phyloP scores from a whole-genome alignment of 768 basidiomycete genomes.

The Boletellus sp. region DNA sequence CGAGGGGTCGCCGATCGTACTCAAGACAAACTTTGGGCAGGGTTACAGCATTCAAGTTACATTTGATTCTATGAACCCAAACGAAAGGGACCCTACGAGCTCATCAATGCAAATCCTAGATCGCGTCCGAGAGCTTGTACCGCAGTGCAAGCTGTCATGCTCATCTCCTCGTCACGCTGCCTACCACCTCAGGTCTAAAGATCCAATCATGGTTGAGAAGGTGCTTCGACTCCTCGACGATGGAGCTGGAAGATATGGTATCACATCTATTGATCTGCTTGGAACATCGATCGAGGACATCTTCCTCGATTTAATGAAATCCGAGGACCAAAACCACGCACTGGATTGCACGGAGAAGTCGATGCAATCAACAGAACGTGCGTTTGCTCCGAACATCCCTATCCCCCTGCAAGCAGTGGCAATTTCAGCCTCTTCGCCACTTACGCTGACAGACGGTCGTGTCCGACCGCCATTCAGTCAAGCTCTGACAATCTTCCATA shows the following conservation, averaged over 20 bases:
- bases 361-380: slow-evolving; percentile 10
- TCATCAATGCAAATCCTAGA: slow-evolving; percentile 34
- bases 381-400: background rate
- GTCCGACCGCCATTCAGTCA: slow-evolving; percentile 56
- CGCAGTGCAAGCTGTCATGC: slow-evolving; percentile 40
- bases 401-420: slow-evolving; percentile 1
- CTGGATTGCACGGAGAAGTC: slow-evolving; percentile 28
- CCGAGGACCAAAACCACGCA: slow-evolving; percentile 16
- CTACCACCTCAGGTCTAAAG: slow-evolving; percentile 62
- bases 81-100: slow-evolving; percentile 16
- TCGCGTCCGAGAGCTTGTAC: slow-evolving; percentile 43
- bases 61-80: slow-evolving; percentile 38
- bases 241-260: slow-evolving; percentile 34
- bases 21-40: slow-evolving; percentile 67
- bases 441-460: slow-evolving; percentile 44
- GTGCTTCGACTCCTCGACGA: slow-evolving; percentile 55
- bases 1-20: slow-evolving; percentile 66
- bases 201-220: slow-evolving; percentile 48
- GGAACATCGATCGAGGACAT: slow-evolving; percentile 81
- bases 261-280: slow-evolving; percentile 61
- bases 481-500: slow-evolving; percentile 70
- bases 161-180: slow-evolving; percentile 42
- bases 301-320: slow-evolving; percentile 68
- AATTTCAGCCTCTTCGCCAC: slow-evolving; percentile 2
- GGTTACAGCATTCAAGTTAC: slow-evolving; percentile 65